Evolutionary conservation across 108 stramenopile species (phyloP), one percentile per base, ranked within the genome.

Genomic region (Stephanodiscus triporus): DNA sequence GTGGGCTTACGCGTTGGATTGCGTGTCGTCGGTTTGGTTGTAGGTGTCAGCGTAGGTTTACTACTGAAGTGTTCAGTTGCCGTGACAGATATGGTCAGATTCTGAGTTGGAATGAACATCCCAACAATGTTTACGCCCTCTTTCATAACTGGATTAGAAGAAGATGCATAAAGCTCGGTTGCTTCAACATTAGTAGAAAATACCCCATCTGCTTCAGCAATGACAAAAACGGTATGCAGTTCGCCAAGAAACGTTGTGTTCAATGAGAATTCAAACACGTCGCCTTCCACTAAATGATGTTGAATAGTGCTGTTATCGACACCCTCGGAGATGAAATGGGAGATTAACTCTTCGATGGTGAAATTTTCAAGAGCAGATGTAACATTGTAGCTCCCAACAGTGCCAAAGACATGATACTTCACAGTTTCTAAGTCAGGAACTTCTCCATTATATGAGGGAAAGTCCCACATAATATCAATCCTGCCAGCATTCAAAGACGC

Each of bases 201-300:
- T 7, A 59, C 30, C 13, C 58, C 58, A 59, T 36, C 58, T 36
- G 30, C 58, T 59, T 59, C 58, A 59, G 58, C 58, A 36, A 59
- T 59, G n/a, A 59, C 58, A 19, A 59, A 59, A 6, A 59, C 6
- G 34, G 58, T 34, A 32, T 59, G 58, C 0, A 59, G 58, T 32
- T 59, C 58, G 10, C 30, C 58, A 59, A 34, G n/a, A 17, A 34
- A 59, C 0, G 58, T 29, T 3, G 58, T 59, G 16, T 17, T 59
- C 2, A 59, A 10, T 59, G 58, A 34, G 32, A 37, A 59, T 34
- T 36, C 16, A 13, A 59, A 59, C 30, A 17, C 30, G 7, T 59
- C 58, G n/a, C 58, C 58, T 59, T 32, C 58, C 30, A 36, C 58
- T 34, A 34, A 34, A 37, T 59, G 58, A 32, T 59, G 30, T 37